Evolutionary conservation across 306 rosid genomes (phyloP).

Genomic region (Quercus cerris): DNA sequence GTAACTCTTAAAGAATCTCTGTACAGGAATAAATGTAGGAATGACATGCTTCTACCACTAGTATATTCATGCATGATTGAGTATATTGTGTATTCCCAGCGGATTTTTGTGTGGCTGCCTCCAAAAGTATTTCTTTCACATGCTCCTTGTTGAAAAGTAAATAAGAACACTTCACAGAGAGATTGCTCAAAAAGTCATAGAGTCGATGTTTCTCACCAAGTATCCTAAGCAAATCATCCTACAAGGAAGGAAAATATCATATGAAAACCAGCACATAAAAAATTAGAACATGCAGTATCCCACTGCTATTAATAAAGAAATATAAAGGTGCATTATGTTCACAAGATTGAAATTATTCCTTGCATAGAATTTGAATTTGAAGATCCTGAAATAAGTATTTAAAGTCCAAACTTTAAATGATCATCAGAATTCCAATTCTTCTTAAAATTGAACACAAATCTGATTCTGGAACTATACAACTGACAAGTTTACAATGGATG

Average conservation of each 20-base stretch:
- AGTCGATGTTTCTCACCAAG: slow-evolving; percentile 90
- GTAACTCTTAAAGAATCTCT: background rate
- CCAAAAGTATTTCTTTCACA: slow-evolving; percentile 70
- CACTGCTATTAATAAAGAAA: slow-evolving; percentile 7
- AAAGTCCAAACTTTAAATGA: background rate
- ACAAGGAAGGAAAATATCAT: slow-evolving; percentile 23
- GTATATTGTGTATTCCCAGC: slow-evolving; percentile 41
- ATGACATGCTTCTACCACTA: slow-evolving; percentile 66
- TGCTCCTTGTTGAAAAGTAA: slow-evolving; percentile 93
- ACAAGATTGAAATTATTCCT: background rate
- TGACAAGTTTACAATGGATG: background rate
- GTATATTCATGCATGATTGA: slow-evolving; percentile 67
- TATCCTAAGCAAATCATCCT: slow-evolving; percentile 85
- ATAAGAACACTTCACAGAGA: slow-evolving; percentile 83
- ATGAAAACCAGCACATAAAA: slow-evolving; percentile 18
- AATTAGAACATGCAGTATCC: slow-evolving; percentile 19
- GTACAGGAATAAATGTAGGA: slow-evolving; percentile 20
- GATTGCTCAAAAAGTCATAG: slow-evolving; percentile 64
- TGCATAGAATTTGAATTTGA: background rate
- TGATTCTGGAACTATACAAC: background rate
- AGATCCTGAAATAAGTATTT: background rate
- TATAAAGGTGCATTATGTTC: background rate
- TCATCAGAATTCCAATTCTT: background rate
- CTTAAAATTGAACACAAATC: background rate
- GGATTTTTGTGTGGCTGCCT: slow-evolving; percentile 53